These are phyloP conservation scores for Cladochytrium replicatum DNA, from an alignment of 192 early-diverging fungal species.

Conservation along the genomic window DNA sequence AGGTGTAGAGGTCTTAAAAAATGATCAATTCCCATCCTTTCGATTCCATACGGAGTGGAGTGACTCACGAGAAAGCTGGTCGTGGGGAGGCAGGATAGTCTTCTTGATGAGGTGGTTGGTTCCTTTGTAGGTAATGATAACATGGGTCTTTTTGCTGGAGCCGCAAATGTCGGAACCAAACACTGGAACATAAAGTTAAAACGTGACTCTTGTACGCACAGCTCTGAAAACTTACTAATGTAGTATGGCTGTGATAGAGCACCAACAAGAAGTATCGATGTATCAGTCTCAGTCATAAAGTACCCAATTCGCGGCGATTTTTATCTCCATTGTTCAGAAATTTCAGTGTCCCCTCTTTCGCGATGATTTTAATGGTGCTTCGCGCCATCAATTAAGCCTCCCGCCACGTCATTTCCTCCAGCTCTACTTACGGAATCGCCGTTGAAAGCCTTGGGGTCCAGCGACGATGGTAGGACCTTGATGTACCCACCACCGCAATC, in stretches of 20 bases:
- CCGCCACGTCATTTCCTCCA: too few relatives aligned
- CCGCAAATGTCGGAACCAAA: constrained; percentile 50
- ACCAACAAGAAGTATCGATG: too few relatives aligned
- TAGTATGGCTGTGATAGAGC: constrained; percentile 19
- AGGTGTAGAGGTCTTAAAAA: constrained; percentile 32
- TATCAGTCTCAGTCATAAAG: too few relatives aligned
- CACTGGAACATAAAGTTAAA: too few relatives aligned
- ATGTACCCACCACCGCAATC: constrained; percentile 90
- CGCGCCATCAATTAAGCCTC: too few relatives aligned
- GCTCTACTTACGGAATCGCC: constrained; percentile 67
- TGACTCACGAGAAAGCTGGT: constrained; percentile 31
- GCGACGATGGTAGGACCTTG: constrained; percentile 73
- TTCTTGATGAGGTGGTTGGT: constrained; percentile 41
- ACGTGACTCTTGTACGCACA: too few relatives aligned
- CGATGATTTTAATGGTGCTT: too few relatives aligned
- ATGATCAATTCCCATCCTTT: too few relatives aligned
- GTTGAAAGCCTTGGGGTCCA: constrained; percentile 67
- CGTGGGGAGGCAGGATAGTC: constrained; percentile 19
- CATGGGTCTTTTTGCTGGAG: constrained; percentile 23
- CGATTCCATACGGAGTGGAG: too few relatives aligned
- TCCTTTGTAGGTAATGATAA: constrained; percentile 42
- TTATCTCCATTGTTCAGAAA: too few relatives aligned
- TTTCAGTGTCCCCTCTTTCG: too few relatives aligned
- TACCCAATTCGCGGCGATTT: too few relatives aligned
- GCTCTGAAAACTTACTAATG: constrained; percentile 24